A percentile compares a stretch with the other conserved stretches of the same genome.
Evolutionary conservation across 1,139 yeast genomes (phyloP).

Genomic region (Debaryomyces sp.): DNA sequence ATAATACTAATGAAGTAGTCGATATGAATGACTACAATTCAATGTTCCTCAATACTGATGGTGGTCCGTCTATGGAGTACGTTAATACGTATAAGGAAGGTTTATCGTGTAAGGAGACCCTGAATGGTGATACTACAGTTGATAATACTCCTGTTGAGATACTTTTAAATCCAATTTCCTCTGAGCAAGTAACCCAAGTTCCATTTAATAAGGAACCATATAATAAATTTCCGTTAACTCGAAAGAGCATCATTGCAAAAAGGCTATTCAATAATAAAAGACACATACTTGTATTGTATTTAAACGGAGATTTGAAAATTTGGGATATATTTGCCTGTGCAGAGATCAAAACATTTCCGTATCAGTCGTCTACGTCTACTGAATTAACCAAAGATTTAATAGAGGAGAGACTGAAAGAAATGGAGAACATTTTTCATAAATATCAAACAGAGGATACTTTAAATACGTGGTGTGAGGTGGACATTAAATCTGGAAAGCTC

Average conservation of each 20-base stretch:
- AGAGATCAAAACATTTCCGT: constrained; percentile 44
- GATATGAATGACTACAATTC: constrained; percentile 35
- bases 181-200: constrained; percentile 37
- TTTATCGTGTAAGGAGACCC: background rate
- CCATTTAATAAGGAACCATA: constrained; percentile 52
- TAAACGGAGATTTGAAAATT: constrained; percentile 71
- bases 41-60: constrained; percentile 48
- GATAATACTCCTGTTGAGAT: constrained; percentile 46
- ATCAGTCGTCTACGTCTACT: constrained; percentile 18
- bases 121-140: constrained; percentile 18
- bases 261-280: constrained; percentile 78
- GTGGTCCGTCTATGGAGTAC: constrained; percentile 53
- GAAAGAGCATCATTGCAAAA: constrained; percentile 53
- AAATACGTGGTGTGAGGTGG: constrained; percentile 89
- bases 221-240: constrained; percentile 50
- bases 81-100: constrained; percentile 28
- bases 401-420: constrained; percentile 41
- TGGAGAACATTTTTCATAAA: constrained; percentile 67
- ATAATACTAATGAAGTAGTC: constrained; percentile 16
- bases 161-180: constrained; percentile 43
- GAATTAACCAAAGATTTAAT: constrained; percentile 23
- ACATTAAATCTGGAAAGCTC: constrained; percentile 81
- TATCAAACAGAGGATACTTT: constrained; percentile 72
- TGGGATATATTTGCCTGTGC: constrained; percentile 79
- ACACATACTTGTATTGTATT: constrained; percentile 75